These are phyloP conservation scores for Skeletonema costatum DNA, from an alignment of 108 stramenopile genomes.

Conservation along the genomic window DNA sequence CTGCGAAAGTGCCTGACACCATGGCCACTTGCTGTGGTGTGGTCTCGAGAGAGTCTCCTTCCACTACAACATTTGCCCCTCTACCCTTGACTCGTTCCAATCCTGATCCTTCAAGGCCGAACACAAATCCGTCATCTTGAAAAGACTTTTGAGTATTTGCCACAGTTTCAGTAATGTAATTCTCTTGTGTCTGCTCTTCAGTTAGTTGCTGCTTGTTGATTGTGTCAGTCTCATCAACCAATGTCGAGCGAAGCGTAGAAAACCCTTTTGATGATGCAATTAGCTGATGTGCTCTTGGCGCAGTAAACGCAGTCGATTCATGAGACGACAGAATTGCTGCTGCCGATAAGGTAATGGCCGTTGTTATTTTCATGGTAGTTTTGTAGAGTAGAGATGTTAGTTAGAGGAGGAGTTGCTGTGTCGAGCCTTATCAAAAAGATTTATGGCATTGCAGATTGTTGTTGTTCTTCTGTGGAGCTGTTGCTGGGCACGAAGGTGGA, in stretches of 20 bases:
- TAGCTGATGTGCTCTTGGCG: background rate
- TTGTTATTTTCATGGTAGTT: background rate
- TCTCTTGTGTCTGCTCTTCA: constrained; percentile 7
- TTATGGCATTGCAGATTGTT: too few relatives aligned
- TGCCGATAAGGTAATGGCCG: background rate
- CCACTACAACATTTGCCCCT: constrained; percentile 65
- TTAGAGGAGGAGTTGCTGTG: background rate
- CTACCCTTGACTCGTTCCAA: constrained; percentile 79
- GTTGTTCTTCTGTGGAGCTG: background rate
- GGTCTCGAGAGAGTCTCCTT: constrained; percentile 78
- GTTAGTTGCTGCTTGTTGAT: background rate
- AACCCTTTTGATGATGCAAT: background rate
- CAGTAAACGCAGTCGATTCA: background rate
- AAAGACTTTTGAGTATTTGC: constrained; percentile 37
- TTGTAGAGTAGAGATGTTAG: background rate
- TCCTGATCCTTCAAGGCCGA: constrained; percentile 81
- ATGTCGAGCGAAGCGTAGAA: constrained; percentile 1
- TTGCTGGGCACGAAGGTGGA: background rate
- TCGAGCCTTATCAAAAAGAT: too few relatives aligned
- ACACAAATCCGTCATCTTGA: constrained; percentile 81
- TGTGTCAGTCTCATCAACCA: constrained; percentile 9
- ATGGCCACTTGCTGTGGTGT: constrained; percentile 65
- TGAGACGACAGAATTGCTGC: constrained; percentile 1
- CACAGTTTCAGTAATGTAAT: constrained; percentile 1
- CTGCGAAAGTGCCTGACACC: constrained; percentile 60